Evolutionary conservation across 257 asterid genomes (phyloP).

Genomic region (Hygrophila difformis): DNA sequence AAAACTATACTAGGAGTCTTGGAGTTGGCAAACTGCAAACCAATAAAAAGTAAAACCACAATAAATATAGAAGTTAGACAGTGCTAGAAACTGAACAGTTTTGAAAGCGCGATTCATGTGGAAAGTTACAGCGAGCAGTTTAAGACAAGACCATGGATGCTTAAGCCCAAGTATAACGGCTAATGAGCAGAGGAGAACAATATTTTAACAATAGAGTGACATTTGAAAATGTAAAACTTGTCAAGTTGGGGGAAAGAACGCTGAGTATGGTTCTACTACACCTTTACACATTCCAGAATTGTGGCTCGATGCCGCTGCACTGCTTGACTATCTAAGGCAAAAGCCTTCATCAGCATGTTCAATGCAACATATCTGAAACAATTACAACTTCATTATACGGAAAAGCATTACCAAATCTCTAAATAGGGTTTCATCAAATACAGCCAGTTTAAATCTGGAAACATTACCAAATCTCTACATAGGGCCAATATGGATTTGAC

Average conservation of each 20-base stretch:
- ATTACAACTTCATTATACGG: slow-evolving; percentile 21
- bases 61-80: no score
- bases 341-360: slow-evolving; percentile 96
- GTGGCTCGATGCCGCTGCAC: slow-evolving; percentile 99
- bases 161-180: no score
- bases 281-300: slow-evolving; percentile 97
- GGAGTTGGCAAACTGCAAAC: no score
- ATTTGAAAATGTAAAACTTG: no score
- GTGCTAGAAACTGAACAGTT: no score
- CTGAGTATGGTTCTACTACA: slow-evolving; percentile 18
- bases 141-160: no score
- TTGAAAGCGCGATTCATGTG: no score
- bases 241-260: not conserved
- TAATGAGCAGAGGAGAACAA: no score
- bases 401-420: slow-evolving; percentile 16
- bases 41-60: no score
- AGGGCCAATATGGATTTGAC: not conserved
- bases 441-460: slow-evolving; percentile 8
- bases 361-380: slow-evolving; percentile 87
- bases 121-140: no score
- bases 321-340: slow-evolving; percentile 90
- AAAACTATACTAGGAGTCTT: no score
- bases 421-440: not conserved
- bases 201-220: no score
- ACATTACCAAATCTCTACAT: not conserved